Base-by-base conservation (phyloP, 1,284 basidiomycete species). In the Sanghuangporus weigelae region DNA sequence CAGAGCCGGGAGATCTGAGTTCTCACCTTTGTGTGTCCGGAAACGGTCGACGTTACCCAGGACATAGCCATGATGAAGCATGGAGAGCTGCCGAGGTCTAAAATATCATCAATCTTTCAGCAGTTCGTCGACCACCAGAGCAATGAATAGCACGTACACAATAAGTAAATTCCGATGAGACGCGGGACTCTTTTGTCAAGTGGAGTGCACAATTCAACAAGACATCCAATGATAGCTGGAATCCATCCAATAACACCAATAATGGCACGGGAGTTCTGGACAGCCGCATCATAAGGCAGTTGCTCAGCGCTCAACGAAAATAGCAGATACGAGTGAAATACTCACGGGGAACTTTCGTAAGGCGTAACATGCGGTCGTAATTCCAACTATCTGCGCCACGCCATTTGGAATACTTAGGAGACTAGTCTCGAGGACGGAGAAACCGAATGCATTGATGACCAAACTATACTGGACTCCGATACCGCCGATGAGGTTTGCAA, bases 371-470 rank as follows among this genome's bases (percentile, higher is more conserved):
- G 67, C 67, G 2, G 60, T 50, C 14, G 65, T 65, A 50, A 69
- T 68, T 36, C 65, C 67, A 38, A 67, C 65, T 23, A 70, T 64
- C 54, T 68, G 68, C 62, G 71, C 67, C 7, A 64, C 61, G 19
- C 75, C 75, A 44, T 67, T 65, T 3, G 73, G 73, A 39, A 74
- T 70, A 51, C 73, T 71, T 4, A 76, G 67, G 2, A 76, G 65
- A 0, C 75, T 73, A 3, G 75, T 71, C 40, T 74, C 64, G 1
- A 70, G 65, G 2, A 69, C 71, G 16, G 66, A 67, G 67, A 74
- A 76, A 1, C 75, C 75, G 57, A 73, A 74, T 8, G 66, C 64
- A 39, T 70, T 72, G 67, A 75, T 73, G 57, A 72, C 68, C 54
- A 73, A 67, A 36, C 68, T 68, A 36, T 68, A 71, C 60, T 72